phyloP scores from a whole-genome alignment of 495 filamentous ascomycete species.

The Penicillium cosmopolitanum region DNA sequence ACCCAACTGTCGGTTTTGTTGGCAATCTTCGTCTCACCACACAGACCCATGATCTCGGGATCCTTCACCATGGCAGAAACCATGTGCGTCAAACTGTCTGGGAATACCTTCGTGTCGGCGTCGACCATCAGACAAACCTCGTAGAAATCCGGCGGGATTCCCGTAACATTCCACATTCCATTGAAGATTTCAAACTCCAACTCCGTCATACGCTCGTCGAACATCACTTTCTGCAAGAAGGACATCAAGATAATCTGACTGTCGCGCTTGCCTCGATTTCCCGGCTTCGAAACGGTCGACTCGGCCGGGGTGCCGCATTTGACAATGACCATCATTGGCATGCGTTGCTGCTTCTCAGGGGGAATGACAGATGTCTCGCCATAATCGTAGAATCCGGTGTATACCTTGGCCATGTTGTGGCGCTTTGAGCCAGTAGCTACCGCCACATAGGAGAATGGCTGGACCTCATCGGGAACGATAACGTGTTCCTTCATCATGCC shows the following conservation, averaged over 20 bases:
- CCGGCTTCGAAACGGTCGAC: constrained; percentile 76
- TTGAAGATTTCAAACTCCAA: constrained; percentile 99
- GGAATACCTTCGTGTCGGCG: constrained; percentile 98
- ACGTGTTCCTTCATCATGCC: constrained; percentile 94
- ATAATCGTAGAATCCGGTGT: constrained; percentile 97
- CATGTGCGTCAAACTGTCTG: constrained; percentile 98
- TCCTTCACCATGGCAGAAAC: constrained; percentile 99
- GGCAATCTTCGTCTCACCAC: constrained; percentile 98
- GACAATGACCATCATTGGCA: constrained; percentile 98
- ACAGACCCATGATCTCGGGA: constrained; percentile 98
- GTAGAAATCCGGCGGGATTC: constrained; percentile 96
- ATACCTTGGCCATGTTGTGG: constrained; percentile 99
- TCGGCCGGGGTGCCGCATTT: constrained; percentile 96
- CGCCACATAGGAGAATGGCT: constrained; percentile 92
- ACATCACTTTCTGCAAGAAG: constrained; percentile 99
- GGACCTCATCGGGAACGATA: constrained; percentile 75
- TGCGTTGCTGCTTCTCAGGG: constrained; percentile 87
- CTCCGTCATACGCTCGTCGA: constrained; percentile 99
- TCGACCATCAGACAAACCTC: constrained; percentile 98
- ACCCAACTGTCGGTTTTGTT: constrained; percentile 97
- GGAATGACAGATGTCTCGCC: constrained; percentile 79
- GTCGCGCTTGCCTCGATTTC: constrained; percentile 97
- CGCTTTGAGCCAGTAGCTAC: constrained; percentile 95
- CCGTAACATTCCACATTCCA: constrained; percentile 96
- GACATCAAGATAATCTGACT: constrained; percentile 99